Base-by-base conservation (phyloP, 805 yeast genomes). In the Yarrowia keelungensis region DNA sequence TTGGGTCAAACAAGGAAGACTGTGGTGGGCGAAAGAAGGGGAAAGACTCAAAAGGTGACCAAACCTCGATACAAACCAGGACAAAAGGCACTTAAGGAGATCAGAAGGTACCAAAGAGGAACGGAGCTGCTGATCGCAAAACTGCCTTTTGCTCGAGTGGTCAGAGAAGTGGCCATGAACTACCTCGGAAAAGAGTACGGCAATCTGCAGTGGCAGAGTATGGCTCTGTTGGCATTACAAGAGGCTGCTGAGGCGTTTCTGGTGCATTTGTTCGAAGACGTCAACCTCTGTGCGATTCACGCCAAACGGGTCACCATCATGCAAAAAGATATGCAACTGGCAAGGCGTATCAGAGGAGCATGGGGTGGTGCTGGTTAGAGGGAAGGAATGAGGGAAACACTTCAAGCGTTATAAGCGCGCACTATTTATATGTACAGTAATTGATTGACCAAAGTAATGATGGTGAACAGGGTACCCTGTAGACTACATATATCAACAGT, bases 291-390 rank as follows among this genome's bases (percentile, higher is more conserved):
- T 84, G 98, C 98, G 73, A 91, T 92, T 75, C 99, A 94, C 83
- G 99, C 98, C 78, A 94, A 95, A 89, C 90, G 99, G 84, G 98
- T 94, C 76, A 94, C 99, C 73, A 92, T 94, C 79, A 97, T 92
- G 87, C 94, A 92, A 91, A 93, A 93, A 85, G 99, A 94, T 82
- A 91, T 94, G 81, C 97, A 93, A 80, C 86, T 94, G 79, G 99
- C 98, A 75, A 90, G 98, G 85, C 90, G 98, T 86, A 88, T 94
- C 81, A 89, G 98, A 84, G 98, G 98, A 10, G 72, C 73, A 11
- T 70, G 70, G 70, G 73, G 72, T 12, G 73, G 73, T 26, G 38
- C 61, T 26, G 72, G 72, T n/a, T 70, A 56, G 46, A 19, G 5
- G 1, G 41, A 22, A n/a, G 32, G 32, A 5, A 5, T 26, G 7